Conservation (phyloP, 495 filamentous ascomycete species). For the Glonium stellatum region DNA sequence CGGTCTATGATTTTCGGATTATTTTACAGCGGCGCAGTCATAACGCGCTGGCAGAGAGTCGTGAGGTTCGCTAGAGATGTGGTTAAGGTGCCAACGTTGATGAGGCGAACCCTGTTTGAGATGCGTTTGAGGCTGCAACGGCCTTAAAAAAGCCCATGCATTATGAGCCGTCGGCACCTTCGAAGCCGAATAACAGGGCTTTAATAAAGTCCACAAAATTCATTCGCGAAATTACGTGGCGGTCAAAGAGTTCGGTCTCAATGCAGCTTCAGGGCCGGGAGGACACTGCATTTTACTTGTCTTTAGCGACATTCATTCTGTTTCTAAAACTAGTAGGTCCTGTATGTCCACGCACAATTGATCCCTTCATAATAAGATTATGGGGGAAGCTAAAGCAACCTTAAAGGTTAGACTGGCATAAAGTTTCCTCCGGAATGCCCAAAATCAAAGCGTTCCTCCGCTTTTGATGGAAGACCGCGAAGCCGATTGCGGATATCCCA, state of each 20-base stretch:
- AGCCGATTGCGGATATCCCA: too few relatives aligned
- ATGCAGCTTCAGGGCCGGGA: neutral
- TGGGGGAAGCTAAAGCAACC: neutral
- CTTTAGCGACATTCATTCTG: neutral
- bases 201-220: neutral
- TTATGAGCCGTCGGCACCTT: neutral
- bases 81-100: slow-evolving; percentile 10
- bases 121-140: slow-evolving; percentile 23
- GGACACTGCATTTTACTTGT: neutral
- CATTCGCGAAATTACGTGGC: slow-evolving; percentile 1
- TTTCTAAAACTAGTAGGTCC: neutral
- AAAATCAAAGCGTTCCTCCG: too few relatives aligned
- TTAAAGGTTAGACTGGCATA: too few relatives aligned
- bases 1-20: too few relatives aligned
- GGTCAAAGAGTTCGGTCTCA: neutral
- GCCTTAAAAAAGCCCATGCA: slow-evolving; percentile 10
- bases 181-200: slow-evolving; percentile 5
- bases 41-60: neutral
- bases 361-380: neutral
- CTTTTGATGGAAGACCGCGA: too few relatives aligned
- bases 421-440: too few relatives aligned
- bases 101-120: slow-evolving; percentile 27
- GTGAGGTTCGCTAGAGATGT: neutral
- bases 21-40: too few relatives aligned
- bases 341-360: neutral